Evolutionary conservation across 2,329 filamentous ascomycete species (phyloP).

Genomic region (Diaporthe sp.): DNA sequence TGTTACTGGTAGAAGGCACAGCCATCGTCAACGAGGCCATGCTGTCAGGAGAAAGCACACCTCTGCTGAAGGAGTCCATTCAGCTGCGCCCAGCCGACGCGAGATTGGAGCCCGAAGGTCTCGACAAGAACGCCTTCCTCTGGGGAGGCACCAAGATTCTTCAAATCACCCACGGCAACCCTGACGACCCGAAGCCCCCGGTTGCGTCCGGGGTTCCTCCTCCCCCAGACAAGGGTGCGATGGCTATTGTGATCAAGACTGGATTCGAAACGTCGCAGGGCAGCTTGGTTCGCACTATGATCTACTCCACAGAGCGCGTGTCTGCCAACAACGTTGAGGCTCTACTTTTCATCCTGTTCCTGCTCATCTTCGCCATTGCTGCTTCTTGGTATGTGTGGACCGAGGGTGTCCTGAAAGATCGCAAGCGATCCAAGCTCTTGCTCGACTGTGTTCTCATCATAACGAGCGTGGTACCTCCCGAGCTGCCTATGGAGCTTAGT

Average conservation of each 20-base stretch:
- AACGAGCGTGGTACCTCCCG: conserved; percentile 97
- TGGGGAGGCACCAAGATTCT: conserved; percentile 98
- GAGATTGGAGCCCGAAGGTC: conserved; percentile 84
- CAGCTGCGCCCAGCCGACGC: conserved; percentile 89
- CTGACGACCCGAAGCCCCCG: conserved; percentile 80
- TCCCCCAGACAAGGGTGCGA: conserved; percentile 93
- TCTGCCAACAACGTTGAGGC: conserved; percentile 99
- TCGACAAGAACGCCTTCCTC: conserved; percentile 97
- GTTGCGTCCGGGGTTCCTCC: conserved; percentile 81
- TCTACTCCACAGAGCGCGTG: conserved; percentile 98
- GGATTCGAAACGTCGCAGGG: conserved; percentile 99
- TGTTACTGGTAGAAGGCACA: conserved; percentile 93
- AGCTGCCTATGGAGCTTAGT: conserved; percentile 97
- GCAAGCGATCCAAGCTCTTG: conserved; percentile 96
- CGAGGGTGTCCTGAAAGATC: conserved; percentile 92
- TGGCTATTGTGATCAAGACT: conserved; percentile 96
- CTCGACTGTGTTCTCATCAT: conserved; percentile 98
- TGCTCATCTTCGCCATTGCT: conserved; percentile 94
- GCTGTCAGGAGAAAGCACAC: conserved; percentile 98
- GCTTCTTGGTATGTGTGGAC: conserved; percentile 99
- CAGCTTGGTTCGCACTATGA: conserved; percentile 98
- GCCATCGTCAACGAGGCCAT: conserved; percentile 99
- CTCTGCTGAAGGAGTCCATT: conserved; percentile 94
- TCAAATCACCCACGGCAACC: conserved; percentile 90
- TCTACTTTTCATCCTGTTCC: conserved; percentile 96